Evolutionary conservation across 2,329 filamentous ascomycete species (phyloP), one percentile per base, ranked within the genome.

Genomic region (Rhinocladiella mackenziei): DNA sequence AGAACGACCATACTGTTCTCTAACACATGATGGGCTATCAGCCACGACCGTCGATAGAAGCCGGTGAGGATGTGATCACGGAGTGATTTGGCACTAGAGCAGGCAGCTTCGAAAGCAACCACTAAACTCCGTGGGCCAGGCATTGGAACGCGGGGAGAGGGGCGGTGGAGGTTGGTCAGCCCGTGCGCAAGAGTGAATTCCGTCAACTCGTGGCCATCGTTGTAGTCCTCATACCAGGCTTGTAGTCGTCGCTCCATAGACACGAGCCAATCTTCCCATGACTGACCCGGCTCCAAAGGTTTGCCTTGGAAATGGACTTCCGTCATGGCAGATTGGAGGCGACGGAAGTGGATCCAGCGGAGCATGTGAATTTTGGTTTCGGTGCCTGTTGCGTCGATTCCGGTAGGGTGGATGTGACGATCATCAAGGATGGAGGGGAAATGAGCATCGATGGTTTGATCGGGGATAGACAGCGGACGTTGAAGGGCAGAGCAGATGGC

Each of bases 1-100:
- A 63, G 50, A 1, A 62, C 55, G 8, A 62, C 36, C 55, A 58
- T 59, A 17, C 55, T 55, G 32, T 55, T 55, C 33, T 58, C 56
- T 3, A 59, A 46, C 17, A 56, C 56, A 33, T 57, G 53, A 22
- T 59, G 57, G 14, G 57, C 55, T 10, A 56, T 56, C 18, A 58
- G 47, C 57, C 57, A 59, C 5, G 53, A 54, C 2, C 57, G 45
- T 4, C 56, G 53, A 26, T 58, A 58, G 40, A 58, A 58, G 26
- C 57, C 57, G 4, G 48, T 50, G 9, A 51, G 30, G 29, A 59
- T 58, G 20, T 59, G 57, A 29, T 59, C 55, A 14, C 52, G 51
- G 3, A 57, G 51, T 14, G 43, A 47, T 30, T 53, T 54, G 8
- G 57, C 57, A 9, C 51, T 54, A 13, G 45, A 50, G 33, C 53